Evolutionary conservation across 129 eudicot species (phyloP).

Genomic region (Flaveria linearis): DNA sequence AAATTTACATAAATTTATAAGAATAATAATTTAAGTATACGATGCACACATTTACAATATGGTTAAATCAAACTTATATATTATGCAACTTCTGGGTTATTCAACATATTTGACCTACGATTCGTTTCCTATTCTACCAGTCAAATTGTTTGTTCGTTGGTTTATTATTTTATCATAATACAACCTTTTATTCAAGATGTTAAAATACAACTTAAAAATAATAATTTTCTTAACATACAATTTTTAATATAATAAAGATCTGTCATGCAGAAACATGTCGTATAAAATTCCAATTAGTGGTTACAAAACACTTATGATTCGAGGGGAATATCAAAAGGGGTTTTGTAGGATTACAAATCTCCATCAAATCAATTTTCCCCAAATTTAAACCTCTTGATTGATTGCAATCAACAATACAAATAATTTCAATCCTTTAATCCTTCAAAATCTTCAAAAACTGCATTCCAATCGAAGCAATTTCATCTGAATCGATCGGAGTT

Average conservation of each 20-base stretch:
- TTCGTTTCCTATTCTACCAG: neutral
- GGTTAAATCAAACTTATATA: too few relatives aligned
- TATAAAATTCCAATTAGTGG: constrained; percentile 7
- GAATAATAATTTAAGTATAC: too few relatives aligned
- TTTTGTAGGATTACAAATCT: neutral
- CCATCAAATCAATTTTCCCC: neutral
- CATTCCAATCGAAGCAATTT: constrained; percentile 16
- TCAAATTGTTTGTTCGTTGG: neutral
- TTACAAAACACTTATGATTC: constrained; percentile 19
- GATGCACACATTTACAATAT: too few relatives aligned
- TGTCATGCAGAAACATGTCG: constrained; percentile 33
- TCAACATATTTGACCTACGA: neutral
- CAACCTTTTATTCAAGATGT: neutral
- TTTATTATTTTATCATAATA: neutral
- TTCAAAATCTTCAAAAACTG: neutral
- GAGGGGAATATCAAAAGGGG: constrained; percentile 10
- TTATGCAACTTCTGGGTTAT: neutral
- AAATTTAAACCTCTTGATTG: constrained; percentile 23
- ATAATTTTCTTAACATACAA: neutral
- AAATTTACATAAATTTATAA: too few relatives aligned
- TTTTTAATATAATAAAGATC: neutral
- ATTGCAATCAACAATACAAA: constrained; percentile 3
- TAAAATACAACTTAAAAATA: too few relatives aligned
- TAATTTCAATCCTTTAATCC: constrained; percentile 6
- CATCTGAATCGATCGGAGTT: neutral